Percentiles rank a stretch among this genome's conserved stretches.
Evolutionary conservation across 192 early-diverging fungal species (phyloP).

Genomic region (Coemansia sp.): DNA sequence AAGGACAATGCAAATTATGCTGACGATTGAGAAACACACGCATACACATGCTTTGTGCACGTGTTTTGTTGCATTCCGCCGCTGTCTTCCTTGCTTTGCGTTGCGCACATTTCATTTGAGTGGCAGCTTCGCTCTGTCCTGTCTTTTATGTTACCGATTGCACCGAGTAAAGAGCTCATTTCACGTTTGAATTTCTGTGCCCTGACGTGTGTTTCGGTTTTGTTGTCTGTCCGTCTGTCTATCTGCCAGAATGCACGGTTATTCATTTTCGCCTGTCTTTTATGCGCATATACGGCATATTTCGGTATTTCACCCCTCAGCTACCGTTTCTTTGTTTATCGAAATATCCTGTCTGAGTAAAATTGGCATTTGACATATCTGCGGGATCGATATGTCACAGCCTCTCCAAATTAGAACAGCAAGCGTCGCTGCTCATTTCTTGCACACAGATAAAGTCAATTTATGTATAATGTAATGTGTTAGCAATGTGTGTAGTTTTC

Average conservation of each 20-base stretch:
- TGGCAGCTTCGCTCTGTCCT: too few relatives aligned
- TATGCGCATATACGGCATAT: neutral
- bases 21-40: constrained; percentile 22
- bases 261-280: constrained; percentile 6
- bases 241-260: neutral
- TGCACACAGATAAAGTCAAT: constrained; percentile 24
- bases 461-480: constrained; percentile 14
- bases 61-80: constrained; percentile 1
- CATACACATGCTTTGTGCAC: constrained; percentile 11
- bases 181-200: too few relatives aligned
- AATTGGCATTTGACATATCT: neutral
- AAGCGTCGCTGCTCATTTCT: constrained; percentile 5
- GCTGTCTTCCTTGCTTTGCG: neutral
- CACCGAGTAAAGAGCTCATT: too few relatives aligned
- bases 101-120: too few relatives aligned
- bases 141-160: too few relatives aligned
- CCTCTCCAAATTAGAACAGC: constrained; percentile 11
- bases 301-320: neutral
- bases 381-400: too few relatives aligned
- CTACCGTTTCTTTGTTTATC: too few relatives aligned
- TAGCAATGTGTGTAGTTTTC: neutral
- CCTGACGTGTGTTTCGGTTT: too few relatives aligned
- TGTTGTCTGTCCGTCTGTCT: too few relatives aligned
- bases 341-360: too few relatives aligned
- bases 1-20: neutral